phyloP scores from a whole-genome alignment of 2,329 filamentous ascomycete species.

The Sphaerulina populicola region DNA sequence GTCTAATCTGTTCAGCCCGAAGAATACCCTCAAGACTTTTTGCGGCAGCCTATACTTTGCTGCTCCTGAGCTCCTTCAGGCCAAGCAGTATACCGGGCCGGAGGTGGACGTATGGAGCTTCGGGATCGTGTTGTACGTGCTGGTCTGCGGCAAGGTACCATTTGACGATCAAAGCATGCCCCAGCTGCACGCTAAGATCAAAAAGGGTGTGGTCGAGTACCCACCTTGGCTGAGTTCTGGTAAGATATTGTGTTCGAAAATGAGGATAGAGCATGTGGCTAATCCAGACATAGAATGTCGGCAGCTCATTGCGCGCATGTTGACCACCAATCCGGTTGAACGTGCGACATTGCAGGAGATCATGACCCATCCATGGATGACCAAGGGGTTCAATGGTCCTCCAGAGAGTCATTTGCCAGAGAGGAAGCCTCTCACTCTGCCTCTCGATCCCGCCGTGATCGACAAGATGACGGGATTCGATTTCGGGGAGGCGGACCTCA shows the following conservation, averaged over 20 bases:
- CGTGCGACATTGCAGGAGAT: slow-evolving; percentile 84
- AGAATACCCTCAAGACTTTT: slow-evolving; percentile 83
- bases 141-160: slow-evolving; percentile 95
- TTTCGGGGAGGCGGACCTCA: slow-evolving; percentile 79
- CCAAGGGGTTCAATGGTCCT: slow-evolving; percentile 75
- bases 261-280: neutral
- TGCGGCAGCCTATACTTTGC: slow-evolving; percentile 97
- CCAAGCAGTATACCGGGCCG: slow-evolving; percentile 86
- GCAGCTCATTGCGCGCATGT: slow-evolving; percentile 84
- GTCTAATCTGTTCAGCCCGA: slow-evolving; percentile 88
- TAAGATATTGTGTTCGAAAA: slow-evolving; percentile 41
- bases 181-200: slow-evolving; percentile 95
- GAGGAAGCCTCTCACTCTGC: slow-evolving; percentile 76
- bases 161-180: slow-evolving; percentile 99
- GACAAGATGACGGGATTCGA: slow-evolving; percentile 97
- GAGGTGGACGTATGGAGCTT: slow-evolving; percentile 99
- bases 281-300: slow-evolving; percentile 63
- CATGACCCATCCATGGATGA: slow-evolving; percentile 92
- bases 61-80: slow-evolving; percentile 86
- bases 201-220: slow-evolving; percentile 92
- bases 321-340: slow-evolving; percentile 85
- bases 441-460: slow-evolving; percentile 73
- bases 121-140: slow-evolving; percentile 91
- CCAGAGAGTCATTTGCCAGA: slow-evolving; percentile 82
- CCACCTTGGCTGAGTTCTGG: slow-evolving; percentile 85